These are phyloP conservation scores for Kalmusia sp. DNA, from an alignment of 2,329 filamentous ascomycete genomes.

Conservation along the genomic window DNA sequence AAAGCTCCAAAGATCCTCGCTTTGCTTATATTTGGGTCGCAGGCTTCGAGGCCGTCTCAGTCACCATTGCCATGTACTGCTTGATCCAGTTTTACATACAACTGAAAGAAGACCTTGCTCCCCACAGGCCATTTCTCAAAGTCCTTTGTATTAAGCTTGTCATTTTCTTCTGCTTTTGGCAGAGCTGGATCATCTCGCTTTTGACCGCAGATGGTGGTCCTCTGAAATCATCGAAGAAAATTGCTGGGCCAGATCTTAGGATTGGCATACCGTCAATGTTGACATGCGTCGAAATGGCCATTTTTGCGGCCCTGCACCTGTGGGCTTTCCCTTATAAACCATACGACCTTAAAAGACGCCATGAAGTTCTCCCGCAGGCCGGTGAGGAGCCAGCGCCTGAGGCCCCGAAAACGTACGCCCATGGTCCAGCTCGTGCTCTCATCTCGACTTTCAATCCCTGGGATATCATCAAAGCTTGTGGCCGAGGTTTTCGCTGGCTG, in stretches of 20 bases:
- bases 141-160: constrained; percentile 87
- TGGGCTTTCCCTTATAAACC: constrained; percentile 82
- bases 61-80: constrained; percentile 87
- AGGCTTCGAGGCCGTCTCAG: constrained; percentile 72
- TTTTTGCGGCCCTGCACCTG: constrained; percentile 79
- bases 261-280: constrained; percentile 80
- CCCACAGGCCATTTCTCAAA: constrained; percentile 78
- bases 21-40: constrained; percentile 88
- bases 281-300: constrained; percentile 83
- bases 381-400: constrained; percentile 12
- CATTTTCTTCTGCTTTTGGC: constrained; percentile 92
- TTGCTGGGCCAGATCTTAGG: constrained; percentile 78
- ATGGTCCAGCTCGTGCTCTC: constrained; percentile 70
- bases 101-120: constrained; percentile 70
- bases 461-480: constrained; percentile 83
- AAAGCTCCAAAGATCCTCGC: constrained; percentile 76
- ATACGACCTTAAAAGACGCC: constrained; percentile 58
- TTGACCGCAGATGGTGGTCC: constrained; percentile 67
- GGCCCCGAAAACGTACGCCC: constrained; percentile 57
- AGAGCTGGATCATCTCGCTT: constrained; percentile 66
- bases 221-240: constrained; percentile 65
- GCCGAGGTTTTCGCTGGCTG: constrained; percentile 80
- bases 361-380: constrained; percentile 29
- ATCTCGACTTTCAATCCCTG: constrained; percentile 78
- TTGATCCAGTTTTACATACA: constrained; percentile 88